Conservation (phyloP, 2,329 filamentous ascomycete genomes). For the Camptophora hylomeconis region DNA sequence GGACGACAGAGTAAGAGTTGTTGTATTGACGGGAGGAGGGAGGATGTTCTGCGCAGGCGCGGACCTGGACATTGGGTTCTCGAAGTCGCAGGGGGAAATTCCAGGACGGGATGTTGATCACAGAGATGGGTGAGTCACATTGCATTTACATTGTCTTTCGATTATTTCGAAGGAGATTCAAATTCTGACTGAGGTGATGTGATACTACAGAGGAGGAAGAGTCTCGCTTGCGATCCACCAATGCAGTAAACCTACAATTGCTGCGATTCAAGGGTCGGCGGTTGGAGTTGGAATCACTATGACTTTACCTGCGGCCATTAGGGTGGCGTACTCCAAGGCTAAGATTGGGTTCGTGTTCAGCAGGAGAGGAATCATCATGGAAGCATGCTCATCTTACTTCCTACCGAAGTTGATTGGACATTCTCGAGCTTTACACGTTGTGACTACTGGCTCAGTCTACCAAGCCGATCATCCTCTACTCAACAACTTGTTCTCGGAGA, state of each 20-base stretch:
- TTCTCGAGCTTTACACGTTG: slow-evolving; percentile 49
- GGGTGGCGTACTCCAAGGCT: slow-evolving; percentile 40
- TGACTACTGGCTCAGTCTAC: slow-evolving; percentile 53
- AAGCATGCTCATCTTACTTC: slow-evolving; percentile 57
- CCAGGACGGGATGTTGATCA: slow-evolving; percentile 15
- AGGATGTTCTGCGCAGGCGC: slow-evolving; percentile 46
- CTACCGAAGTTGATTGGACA: slow-evolving; percentile 54
- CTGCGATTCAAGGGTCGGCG: slow-evolving; percentile 45
- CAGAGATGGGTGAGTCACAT: slow-evolving; percentile 15
- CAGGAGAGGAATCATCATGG: slow-evolving; percentile 54
- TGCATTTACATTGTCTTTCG: not conserved
- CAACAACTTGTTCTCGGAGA: slow-evolving; percentile 52
- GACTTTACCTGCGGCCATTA: slow-evolving; percentile 43
- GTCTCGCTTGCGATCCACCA: slow-evolving; percentile 42
- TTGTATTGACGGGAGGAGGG: slow-evolving; percentile 44
- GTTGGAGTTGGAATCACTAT: slow-evolving; percentile 51
- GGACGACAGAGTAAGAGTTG: slow-evolving; percentile 41
- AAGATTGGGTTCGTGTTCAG: slow-evolving; percentile 62
- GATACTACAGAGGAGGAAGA: slow-evolving; percentile 35
- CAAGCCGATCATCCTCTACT: slow-evolving; percentile 37
- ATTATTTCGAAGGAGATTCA: not conserved
- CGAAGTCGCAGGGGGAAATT: slow-evolving; percentile 11
- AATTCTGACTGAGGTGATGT: slow-evolving; percentile 7
- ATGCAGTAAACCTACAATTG: slow-evolving; percentile 47
- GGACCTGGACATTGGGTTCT: slow-evolving; percentile 36